Conservation (phyloP, 2,329 filamentous ascomycete species). For the Claviceps spartinae region DNA sequence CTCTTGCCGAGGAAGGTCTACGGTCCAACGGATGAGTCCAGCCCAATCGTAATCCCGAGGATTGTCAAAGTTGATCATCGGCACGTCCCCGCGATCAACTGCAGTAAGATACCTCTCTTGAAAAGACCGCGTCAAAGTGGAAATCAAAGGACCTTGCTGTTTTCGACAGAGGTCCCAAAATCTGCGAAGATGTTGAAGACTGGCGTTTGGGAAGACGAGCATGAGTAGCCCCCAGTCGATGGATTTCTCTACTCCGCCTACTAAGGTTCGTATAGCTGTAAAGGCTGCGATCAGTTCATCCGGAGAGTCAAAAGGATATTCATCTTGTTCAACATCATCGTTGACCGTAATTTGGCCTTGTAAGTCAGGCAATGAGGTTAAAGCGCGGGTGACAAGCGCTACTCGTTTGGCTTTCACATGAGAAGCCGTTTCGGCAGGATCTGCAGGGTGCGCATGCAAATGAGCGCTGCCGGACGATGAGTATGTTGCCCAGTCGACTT, state of each 20-base stretch:
- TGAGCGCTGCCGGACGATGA: background rate
- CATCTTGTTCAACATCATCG: background rate
- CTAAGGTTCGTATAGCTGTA: slow-evolving; percentile 40
- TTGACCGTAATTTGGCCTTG: background rate
- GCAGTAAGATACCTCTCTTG: slow-evolving; percentile 51
- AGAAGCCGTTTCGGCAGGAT: background rate
- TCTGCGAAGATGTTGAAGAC: slow-evolving; percentile 35
- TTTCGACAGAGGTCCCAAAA: slow-evolving; percentile 42
- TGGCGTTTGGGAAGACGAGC: slow-evolving; percentile 40
- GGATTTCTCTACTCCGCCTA: slow-evolving; percentile 45
- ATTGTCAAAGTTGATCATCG: slow-evolving; percentile 49
- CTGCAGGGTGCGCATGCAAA: background rate
- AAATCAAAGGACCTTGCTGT: slow-evolving; percentile 37
- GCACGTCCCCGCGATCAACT: slow-evolving; percentile 48
- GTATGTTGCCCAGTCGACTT: background rate
- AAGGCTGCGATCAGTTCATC: slow-evolving; percentile 39
- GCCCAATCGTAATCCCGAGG: slow-evolving; percentile 56
- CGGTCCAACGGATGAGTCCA: slow-evolving; percentile 51
- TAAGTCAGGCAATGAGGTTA: slow-evolving; percentile 14
- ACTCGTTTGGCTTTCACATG: slow-evolving; percentile 15
- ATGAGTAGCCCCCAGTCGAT: slow-evolving; percentile 49
- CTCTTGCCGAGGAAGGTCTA: slow-evolving; percentile 34
- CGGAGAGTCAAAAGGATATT: slow-evolving; percentile 8
- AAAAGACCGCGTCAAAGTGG: slow-evolving; percentile 45
- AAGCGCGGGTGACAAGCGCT: slow-evolving; percentile 14